phyloP scores from a whole-genome alignment of 2,329 filamentous ascomycete genomes.

The Aspergillus sp. region DNA sequence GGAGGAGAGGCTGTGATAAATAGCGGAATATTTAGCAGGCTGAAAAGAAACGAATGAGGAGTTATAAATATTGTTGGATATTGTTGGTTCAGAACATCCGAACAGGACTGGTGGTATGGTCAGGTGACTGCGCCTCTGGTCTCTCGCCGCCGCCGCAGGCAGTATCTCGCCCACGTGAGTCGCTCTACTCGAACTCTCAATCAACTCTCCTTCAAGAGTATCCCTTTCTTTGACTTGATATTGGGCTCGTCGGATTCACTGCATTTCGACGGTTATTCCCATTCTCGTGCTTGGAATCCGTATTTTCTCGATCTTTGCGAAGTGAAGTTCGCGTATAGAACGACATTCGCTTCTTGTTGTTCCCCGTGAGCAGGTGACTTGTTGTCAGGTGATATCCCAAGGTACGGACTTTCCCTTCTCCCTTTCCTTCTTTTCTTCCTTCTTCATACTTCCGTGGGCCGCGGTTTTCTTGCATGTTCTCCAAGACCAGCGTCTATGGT shows the following conservation, averaged over 20 bases:
- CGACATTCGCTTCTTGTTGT: background rate
- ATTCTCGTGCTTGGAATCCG: background rate
- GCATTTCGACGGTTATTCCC: background rate
- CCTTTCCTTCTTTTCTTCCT: background rate
- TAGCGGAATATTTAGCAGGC: background rate
- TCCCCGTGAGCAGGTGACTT: background rate
- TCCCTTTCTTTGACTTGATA: background rate
- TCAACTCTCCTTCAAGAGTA: background rate
- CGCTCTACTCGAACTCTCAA: constrained; percentile 1
- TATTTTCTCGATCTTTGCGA: background rate
- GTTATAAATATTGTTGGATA: background rate
- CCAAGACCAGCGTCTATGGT: background rate
- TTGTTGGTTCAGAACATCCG: background rate
- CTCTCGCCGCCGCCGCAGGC: background rate
- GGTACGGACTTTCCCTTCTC: background rate
- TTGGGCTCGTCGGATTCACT: background rate
- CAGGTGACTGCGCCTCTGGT: background rate
- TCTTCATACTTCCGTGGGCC: background rate
- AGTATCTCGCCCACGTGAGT: background rate
- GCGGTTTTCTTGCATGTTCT: too few relatives aligned
- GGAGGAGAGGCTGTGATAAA: background rate
- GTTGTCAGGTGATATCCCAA: background rate
- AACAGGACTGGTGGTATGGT: background rate
- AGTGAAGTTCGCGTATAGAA: background rate
- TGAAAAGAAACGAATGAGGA: background rate